These are phyloP conservation scores for Penicillium brasilianum DNA, from an alignment of 2,329 filamentous ascomycete species.

Conservation along the genomic window DNA sequence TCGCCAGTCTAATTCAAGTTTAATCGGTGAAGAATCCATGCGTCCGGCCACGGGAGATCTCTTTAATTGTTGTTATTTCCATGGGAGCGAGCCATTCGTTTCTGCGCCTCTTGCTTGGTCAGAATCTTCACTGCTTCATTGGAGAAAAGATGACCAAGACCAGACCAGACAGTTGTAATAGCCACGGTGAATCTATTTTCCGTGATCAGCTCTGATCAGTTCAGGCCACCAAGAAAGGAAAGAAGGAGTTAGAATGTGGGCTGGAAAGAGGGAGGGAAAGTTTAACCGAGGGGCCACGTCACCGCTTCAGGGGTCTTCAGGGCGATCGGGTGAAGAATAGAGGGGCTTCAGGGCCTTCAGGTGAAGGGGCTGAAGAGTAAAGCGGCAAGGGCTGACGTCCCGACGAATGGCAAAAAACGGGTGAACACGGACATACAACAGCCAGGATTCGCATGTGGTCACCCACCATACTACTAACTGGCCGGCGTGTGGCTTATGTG, in stretches of 20 bases:
- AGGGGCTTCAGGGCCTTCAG: slow-evolving; percentile 17
- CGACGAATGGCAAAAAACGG: background rate
- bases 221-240: too few relatives aligned
- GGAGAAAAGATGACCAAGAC: background rate
- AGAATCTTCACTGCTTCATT: background rate
- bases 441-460: slow-evolving; percentile 1
- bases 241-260: too few relatives aligned
- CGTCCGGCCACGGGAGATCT: background rate
- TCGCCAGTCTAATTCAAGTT: too few relatives aligned
- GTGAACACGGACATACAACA: background rate
- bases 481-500: too few relatives aligned
- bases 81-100: too few relatives aligned
- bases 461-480: slow-evolving; percentile 13
- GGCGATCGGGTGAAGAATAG: too few relatives aligned
- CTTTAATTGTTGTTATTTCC: background rate
- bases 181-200: too few relatives aligned
- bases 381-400: slow-evolving; percentile 23
- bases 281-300: too few relatives aligned
- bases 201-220: background rate
- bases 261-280: background rate
- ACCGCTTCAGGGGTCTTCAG: too few relatives aligned
- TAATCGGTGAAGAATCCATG: too few relatives aligned
- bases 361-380: slow-evolving; percentile 34
- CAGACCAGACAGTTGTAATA: background rate
- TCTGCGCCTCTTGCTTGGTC: background rate